These are phyloP conservation scores for Gaultheria prostrata DNA, from an alignment of 148 eudicot genomes.

Conservation along the genomic window DNA sequence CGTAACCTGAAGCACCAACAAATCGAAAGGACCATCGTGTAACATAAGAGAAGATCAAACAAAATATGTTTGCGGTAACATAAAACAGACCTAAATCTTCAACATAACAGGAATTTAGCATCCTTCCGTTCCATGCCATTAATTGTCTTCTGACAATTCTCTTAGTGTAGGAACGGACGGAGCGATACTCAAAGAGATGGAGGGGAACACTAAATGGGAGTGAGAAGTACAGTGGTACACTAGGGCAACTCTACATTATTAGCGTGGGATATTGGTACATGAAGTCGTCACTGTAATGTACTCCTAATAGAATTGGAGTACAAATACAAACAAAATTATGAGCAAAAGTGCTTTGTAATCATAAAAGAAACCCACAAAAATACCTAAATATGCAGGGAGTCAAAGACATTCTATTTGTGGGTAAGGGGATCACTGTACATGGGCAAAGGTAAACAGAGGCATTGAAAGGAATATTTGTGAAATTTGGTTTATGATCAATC, in stretches of 20 bases:
- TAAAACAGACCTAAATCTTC: not conserved
- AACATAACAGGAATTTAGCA: not conserved
- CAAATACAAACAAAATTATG: not conserved
- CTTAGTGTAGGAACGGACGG: not conserved
- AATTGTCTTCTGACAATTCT: not conserved
- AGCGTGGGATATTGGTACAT: not conserved
- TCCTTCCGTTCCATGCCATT: not conserved
- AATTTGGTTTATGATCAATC: not conserved
- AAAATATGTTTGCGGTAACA: too few relatives aligned
- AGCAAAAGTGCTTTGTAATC: not conserved
- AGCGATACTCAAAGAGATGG: not conserved
- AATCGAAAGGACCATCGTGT: slow-evolving; percentile 1
- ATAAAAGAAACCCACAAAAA: not conserved
- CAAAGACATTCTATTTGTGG: not conserved
- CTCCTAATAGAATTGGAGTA: not conserved
- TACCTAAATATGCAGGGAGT: not conserved
- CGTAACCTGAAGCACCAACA: slow-evolving; percentile 39
- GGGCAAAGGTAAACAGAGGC: not conserved
- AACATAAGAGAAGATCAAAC: not conserved
- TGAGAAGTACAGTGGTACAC: not conserved
- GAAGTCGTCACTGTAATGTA: too few relatives aligned
- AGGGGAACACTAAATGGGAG: not conserved
- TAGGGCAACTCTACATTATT: not conserved
- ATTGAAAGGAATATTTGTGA: too few relatives aligned
- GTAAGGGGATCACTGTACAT: not conserved